Conservation (phyloP, 2,329 filamentous ascomycete genomes). For the Mariannaea elegans region DNA sequence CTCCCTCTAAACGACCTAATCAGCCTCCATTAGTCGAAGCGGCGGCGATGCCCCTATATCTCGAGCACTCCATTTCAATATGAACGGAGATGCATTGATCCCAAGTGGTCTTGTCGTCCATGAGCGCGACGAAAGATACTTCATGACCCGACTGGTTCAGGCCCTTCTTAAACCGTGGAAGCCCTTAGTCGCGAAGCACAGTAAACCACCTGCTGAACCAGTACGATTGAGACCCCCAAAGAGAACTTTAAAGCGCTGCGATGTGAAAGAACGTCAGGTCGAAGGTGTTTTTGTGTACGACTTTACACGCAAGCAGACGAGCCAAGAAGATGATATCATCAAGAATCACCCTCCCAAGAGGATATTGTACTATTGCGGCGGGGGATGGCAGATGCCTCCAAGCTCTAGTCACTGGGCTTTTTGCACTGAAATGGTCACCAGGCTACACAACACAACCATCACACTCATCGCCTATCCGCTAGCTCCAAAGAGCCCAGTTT, state of each 20-base stretch:
- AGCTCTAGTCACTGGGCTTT: constrained; percentile 62
- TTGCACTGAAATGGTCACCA: constrained; percentile 53
- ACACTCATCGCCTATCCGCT: constrained; percentile 62
- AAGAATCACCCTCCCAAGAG: constrained; percentile 10
- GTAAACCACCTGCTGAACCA: constrained; percentile 16
- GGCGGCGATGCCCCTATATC: no score
- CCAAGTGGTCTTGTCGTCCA: constrained; percentile 16
- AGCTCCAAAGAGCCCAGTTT: constrained; percentile 61
- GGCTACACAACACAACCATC: constrained; percentile 51
- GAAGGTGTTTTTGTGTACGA: constrained; percentile 42
- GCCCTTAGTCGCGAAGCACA: constrained; percentile 12
- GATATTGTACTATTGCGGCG: constrained; percentile 65
- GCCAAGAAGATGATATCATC: constrained; percentile 25
- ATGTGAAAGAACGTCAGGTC: constrained; percentile 29
- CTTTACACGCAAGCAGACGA: constrained; percentile 3
- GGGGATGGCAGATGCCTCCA: constrained; percentile 63
- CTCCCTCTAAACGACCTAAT: neutral
- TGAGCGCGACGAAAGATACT: constrained; percentile 17
- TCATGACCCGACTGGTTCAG: constrained; percentile 23
- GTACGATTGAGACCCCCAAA: constrained; percentile 24
- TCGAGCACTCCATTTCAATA: neutral
- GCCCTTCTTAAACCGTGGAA: constrained; percentile 25
- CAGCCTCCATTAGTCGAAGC: neutral
- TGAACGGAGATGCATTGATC: neutral
- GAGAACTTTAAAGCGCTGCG: constrained; percentile 16